Percentiles rank a stretch among this genome's conserved stretches.
Evolutionary conservation across 352 stramenopile species (phyloP).

Genomic region (Globisporangium acanthophoron): DNA sequence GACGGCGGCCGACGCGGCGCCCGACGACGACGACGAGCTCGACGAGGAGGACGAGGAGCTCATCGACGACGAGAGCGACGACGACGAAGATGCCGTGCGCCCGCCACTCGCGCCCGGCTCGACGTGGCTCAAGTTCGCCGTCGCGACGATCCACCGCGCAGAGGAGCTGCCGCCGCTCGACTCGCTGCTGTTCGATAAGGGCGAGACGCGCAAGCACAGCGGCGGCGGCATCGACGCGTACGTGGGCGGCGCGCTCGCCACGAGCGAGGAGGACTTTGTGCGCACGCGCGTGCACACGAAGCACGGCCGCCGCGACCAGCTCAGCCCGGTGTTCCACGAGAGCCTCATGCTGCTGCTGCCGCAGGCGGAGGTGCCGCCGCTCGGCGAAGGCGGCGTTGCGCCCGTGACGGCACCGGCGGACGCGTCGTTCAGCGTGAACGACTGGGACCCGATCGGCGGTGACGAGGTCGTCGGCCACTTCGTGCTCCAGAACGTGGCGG

Average conservation of each 20-base stretch:
- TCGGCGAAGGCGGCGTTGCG: neutral
- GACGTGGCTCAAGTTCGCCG: constrained; percentile 40
- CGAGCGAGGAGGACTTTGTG: constrained; percentile 26
- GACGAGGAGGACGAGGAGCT: constrained; percentile 36
- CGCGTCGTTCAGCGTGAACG: constrained; percentile 52
- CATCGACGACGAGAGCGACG: constrained; percentile 33
- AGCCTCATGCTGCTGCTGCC: constrained; percentile 50
- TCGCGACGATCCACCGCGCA: constrained; percentile 52
- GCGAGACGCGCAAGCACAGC: constrained; percentile 32
- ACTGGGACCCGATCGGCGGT: constrained; percentile 60
- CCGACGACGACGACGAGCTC: constrained; percentile 37
- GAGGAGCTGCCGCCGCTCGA: constrained; percentile 66
- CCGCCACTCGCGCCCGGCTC: constrained; percentile 34
- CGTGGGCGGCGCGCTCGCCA: constrained; percentile 34
- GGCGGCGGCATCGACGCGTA: constrained; percentile 67
- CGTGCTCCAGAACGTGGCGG: constrained; percentile 31
- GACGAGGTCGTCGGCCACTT: constrained; percentile 64
- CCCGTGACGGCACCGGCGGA: constrained; percentile 1
- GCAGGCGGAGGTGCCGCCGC: constrained; percentile 11
- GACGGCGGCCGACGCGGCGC: constrained; percentile 25
- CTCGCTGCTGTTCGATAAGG: constrained; percentile 45
- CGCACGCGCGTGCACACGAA: constrained; percentile 65
- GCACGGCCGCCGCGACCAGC: constrained; percentile 48
- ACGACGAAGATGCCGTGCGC: constrained; percentile 22
- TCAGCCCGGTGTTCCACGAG: constrained; percentile 61